Evolutionary conservation across 139 green algal species (phyloP).

Genomic region (Micractinium sp.): DNA sequence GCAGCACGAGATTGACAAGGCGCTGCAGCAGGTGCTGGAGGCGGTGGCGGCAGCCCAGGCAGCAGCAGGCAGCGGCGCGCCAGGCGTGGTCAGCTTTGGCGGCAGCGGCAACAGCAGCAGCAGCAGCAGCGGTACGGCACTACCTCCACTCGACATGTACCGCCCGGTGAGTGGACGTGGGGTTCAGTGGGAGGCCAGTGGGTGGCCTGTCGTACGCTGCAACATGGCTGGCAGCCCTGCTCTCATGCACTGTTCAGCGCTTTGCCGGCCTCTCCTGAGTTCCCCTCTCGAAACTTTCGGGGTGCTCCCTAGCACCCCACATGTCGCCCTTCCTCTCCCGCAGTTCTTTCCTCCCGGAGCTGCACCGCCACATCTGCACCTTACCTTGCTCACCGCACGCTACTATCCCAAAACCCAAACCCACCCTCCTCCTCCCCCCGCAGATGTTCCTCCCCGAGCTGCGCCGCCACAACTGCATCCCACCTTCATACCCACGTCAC

Average conservation of each 20-base stretch:
- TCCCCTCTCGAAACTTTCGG: too few relatives aligned
- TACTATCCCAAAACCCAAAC: too few relatives aligned
- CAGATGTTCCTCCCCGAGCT: slow-evolving; percentile 71
- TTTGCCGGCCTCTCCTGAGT: too few relatives aligned
- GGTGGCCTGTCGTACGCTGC: neutral
- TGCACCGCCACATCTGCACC: neutral
- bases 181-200: neutral
- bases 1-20: slow-evolving; percentile 86
- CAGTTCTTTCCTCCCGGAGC: too few relatives aligned
- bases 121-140: neutral
- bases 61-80: slow-evolving; percentile 42
- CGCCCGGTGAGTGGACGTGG: slow-evolving; percentile 41
- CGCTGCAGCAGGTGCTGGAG: slow-evolving; percentile 67
- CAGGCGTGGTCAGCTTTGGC: slow-evolving; percentile 57
- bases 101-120: neutral
- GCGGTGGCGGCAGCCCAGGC: slow-evolving; percentile 72
- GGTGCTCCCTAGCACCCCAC: too few relatives aligned
- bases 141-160: slow-evolving; percentile 50
- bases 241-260: neutral
- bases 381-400: too few relatives aligned
- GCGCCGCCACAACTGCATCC: slow-evolving; percentile 74
- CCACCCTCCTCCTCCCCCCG: too few relatives aligned
- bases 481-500: too few relatives aligned
- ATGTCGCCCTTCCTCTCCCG: too few relatives aligned
- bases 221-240: neutral